phyloP scores from a whole-genome alignment of 768 basidiomycete species.

The Tulasnella calospora region DNA sequence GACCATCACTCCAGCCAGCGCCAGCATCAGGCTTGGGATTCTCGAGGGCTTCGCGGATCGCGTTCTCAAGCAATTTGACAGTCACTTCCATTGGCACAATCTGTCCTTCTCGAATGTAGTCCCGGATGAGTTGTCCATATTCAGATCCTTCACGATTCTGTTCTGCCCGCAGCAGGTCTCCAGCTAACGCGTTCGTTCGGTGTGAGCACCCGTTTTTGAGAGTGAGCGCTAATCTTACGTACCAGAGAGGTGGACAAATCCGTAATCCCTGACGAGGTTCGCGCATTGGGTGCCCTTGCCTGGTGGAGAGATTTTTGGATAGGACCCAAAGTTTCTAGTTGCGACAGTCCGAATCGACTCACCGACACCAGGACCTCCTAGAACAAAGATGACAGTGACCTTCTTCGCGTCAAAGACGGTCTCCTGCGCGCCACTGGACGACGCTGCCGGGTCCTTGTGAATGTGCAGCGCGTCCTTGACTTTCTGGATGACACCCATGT shows the following conservation, averaged over 20 bases:
- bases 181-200: slow-evolving; percentile 51
- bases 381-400: slow-evolving; percentile 87
- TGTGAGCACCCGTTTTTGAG: not conserved
- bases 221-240: slow-evolving; percentile 29
- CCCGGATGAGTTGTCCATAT: slow-evolving; percentile 78
- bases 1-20: slow-evolving; percentile 60
- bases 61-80: slow-evolving; percentile 88
- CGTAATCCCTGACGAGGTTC: slow-evolving; percentile 73
- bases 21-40: slow-evolving; percentile 37
- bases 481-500: slow-evolving; percentile 26
- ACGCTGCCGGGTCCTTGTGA: slow-evolving; percentile 11
- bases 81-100: slow-evolving; percentile 98
- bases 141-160: slow-evolving; percentile 79
- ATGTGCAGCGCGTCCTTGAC: slow-evolving; percentile 20
- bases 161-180: slow-evolving; percentile 95
- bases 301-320: slow-evolving; percentile 34
- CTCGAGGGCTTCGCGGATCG: slow-evolving; percentile 63
- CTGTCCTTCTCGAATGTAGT: slow-evolving; percentile 81
- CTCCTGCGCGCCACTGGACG: slow-evolving; percentile 10
- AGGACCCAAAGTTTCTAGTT: not conserved
- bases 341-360: slow-evolving; percentile 29
- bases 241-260: slow-evolving; percentile 94
- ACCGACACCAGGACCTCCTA: slow-evolving; percentile 97
- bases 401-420: slow-evolving; percentile 63
- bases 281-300: slow-evolving; percentile 96